These are phyloP conservation scores for Volutella citrinella DNA, from an alignment of 2,329 filamentous ascomycete genomes.

Conservation along the genomic window DNA sequence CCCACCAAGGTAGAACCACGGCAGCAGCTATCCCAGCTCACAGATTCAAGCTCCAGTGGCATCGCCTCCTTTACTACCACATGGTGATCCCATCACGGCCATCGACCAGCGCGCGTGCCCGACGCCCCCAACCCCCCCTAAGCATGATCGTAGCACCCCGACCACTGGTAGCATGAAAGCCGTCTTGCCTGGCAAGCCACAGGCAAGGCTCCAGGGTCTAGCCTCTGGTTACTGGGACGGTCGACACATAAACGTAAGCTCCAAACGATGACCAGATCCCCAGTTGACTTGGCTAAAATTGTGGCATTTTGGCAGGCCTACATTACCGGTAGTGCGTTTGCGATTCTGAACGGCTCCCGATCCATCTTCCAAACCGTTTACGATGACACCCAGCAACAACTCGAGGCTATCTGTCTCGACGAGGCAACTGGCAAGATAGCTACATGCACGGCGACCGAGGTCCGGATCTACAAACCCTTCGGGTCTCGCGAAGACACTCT, in stretches of 20 bases:
- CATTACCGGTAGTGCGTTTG: conserved; percentile 82
- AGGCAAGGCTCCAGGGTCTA: conserved; percentile 73
- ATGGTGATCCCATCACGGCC: too few relatives aligned
- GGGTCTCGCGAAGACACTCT: conserved; percentile 66
- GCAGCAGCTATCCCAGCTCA: too few relatives aligned
- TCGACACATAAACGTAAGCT: conserved; percentile 67
- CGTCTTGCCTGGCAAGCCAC: conserved; percentile 76
- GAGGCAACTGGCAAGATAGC: conserved; percentile 83
- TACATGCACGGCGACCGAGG: conserved; percentile 60
- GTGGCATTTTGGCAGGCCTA: too few relatives aligned
- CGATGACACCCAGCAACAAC: conserved; percentile 66
- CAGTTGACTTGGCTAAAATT: conserved; percentile 8
- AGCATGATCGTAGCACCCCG: too few relatives aligned
- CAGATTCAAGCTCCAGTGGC: too few relatives aligned
- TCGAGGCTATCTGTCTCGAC: conserved; percentile 79
- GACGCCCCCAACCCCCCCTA: conserved; percentile 4
- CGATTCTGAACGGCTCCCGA: conserved; percentile 73
- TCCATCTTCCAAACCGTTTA: conserved; percentile 87
- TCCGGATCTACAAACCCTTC: conserved; percentile 78
- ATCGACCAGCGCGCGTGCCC: too few relatives aligned
- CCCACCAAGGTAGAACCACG: too few relatives aligned
- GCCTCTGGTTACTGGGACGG: conserved; percentile 71
- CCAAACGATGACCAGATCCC: too few relatives aligned
- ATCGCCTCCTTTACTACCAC: too few relatives aligned
- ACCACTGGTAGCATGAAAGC: conserved; percentile 68